Percentiles rank a stretch among this genome's conserved stretches.
phyloP scores from a whole-genome alignment of 1,284 basidiomycete genomes.

The Hortiboletus rubellus region DNA sequence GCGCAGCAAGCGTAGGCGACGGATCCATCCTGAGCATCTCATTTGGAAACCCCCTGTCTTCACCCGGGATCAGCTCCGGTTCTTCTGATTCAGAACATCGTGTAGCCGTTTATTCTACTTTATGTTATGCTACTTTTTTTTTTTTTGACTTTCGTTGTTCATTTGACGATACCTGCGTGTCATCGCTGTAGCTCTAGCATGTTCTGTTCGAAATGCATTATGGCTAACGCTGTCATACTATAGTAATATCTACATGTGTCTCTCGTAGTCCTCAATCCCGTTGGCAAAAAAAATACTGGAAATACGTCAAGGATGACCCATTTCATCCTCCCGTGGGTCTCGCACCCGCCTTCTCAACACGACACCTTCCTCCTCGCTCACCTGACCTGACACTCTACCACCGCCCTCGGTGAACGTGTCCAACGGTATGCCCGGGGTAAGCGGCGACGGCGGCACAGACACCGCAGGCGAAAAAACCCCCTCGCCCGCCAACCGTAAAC shows the following conservation, averaged over 20 bases:
- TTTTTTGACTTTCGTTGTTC: background rate
- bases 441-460: conserved; percentile 64
- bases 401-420: conserved; percentile 3
- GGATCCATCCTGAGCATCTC: conserved; percentile 81
- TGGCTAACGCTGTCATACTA: conserved; percentile 15
- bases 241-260: conserved; percentile 10
- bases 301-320: conserved; percentile 13
- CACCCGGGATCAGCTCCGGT: conserved; percentile 86
- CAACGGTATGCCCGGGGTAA: conserved; percentile 18
- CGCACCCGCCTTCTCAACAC: conserved; percentile 23
- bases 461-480: conserved; percentile 69
- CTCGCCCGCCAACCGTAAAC: conserved; percentile 62
- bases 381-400: background rate
- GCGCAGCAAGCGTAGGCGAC: conserved; percentile 74
- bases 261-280: background rate
- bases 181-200: conserved; percentile 35
- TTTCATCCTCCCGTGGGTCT: background rate
- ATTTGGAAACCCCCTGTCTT: conserved; percentile 95
- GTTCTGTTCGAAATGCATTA: conserved; percentile 10
- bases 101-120: background rate
- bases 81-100: conserved; percentile 57
- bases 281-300: background rate
- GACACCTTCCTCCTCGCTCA: conserved; percentile 15
- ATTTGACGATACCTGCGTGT: conserved; percentile 9
- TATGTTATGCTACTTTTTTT: background rate